Conservation (phyloP, 306 rosid genomes). For the Ceratonia siliqua region DNA sequence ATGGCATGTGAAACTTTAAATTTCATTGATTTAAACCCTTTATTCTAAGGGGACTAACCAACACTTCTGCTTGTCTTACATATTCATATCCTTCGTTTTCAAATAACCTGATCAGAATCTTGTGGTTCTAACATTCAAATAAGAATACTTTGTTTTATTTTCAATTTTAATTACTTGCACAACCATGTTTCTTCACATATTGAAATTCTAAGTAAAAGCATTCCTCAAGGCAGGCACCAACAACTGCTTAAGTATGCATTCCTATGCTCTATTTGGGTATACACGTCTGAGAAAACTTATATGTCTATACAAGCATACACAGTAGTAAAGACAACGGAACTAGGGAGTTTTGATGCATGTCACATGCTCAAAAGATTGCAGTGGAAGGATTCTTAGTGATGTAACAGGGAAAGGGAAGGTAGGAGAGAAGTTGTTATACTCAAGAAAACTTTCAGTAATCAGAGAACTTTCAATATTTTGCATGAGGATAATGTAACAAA, state of each 20-base stretch:
- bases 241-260: slow-evolving; percentile 13
- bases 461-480: too few relatives aligned
- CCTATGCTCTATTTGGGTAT: neutral
- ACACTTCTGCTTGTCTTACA: neutral
- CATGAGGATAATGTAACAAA: too few relatives aligned
- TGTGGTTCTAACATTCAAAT: slow-evolving; percentile 14
- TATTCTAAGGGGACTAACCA: neutral
- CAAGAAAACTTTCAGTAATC: neutral
- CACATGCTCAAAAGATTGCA: neutral
- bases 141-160: slow-evolving; percentile 3
- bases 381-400: neutral
- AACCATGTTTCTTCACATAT: neutral
- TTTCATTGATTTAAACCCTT: slow-evolving; percentile 17
- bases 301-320: neutral
- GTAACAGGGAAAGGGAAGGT: neutral
- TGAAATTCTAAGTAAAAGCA: neutral
- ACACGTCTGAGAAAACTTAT: neutral
- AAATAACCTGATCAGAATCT: neutral
- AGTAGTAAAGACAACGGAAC: slow-evolving; percentile 10
- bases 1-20: slow-evolving; percentile 2
- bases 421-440: neutral
- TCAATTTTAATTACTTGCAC: slow-evolving; percentile 23
- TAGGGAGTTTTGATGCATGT: neutral
- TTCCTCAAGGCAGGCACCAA: slow-evolving; percentile 23
- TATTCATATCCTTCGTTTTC: neutral